Percentiles rank a stretch among this genome's conserved stretches.
These are phyloP conservation scores for Kwoniella heveanensis DNA, from an alignment of 768 basidiomycete genomes.

Conservation along the genomic window DNA sequence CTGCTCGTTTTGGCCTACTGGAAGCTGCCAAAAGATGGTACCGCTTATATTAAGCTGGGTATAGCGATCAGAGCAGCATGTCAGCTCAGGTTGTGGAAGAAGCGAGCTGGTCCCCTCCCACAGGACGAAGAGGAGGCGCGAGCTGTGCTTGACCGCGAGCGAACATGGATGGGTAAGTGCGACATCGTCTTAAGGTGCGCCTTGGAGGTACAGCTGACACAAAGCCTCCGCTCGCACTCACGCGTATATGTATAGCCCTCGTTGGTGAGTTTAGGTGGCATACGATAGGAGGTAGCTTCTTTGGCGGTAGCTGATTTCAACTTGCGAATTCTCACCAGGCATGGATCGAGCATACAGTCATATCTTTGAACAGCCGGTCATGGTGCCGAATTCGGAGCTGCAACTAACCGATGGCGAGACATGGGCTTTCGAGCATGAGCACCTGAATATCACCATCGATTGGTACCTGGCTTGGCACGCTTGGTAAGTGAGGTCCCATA, in stretches of 20 bases:
- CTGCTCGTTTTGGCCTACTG: not conserved
- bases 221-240: not conserved
- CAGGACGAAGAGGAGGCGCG: not conserved
- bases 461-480: not conserved
- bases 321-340: not conserved
- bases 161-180: not conserved
- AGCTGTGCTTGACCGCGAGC: not conserved
- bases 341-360: not conserved
- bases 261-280: not conserved
- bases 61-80: not conserved
- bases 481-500: not conserved
- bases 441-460: not conserved
- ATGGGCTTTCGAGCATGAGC: not conserved
- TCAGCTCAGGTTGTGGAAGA: not conserved
- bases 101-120: not conserved
- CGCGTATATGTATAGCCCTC: not conserved
- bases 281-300: too few relatives aligned
- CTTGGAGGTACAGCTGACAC: not conserved
- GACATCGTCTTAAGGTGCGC: not conserved
- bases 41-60: not conserved
- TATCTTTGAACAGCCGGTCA: not conserved
- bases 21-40: not conserved
- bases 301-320: too few relatives aligned
- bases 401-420: not conserved
- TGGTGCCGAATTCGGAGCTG: not conserved